Base-by-base conservation (phyloP, 257 asterid species). In the Euphrasia confusa region DNA sequence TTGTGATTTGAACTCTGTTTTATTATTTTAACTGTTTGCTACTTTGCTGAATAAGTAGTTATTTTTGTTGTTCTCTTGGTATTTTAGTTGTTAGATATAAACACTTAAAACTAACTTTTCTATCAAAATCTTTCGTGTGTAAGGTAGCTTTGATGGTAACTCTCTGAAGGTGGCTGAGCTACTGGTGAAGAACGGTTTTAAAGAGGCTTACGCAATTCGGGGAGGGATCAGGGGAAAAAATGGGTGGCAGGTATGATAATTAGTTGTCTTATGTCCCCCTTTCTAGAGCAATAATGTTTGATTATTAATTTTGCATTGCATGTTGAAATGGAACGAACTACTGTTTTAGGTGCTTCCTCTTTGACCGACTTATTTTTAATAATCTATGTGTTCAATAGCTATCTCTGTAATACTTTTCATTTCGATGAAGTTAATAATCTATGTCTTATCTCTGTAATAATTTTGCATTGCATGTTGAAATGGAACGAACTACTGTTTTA, bases 121-220 rank as follows among this genome's bases (percentile, higher is more conserved):
- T 48, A 12, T 77, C 13, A 61, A 50, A 52, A 49, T 58, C 74
- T 84, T 77, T 72, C 72, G 73, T 66, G 93, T 68, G 97, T 81
- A 86, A 87, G 95, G 94, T 86, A 92, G 99, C 86, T 86, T 86
- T 74, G 99, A 86, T 59, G 97, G 97, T 63, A 83, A 85, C 79
- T 92, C 99, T 39, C 72, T 89, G 65, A 80, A 79, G 73, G 99
- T 82, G 71, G 97, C 97, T 30, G 97, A 92, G 77, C 68, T 92
- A 60, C 75, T 89, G 80, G 96, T 80, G 71, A 81, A 75, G 62
- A 85, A 74, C 69, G 99, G 96, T 35, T 77, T 86, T 26, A 92
- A 86, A 78, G 97, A 86, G 85, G 97, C 99, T 68, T 89, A 79
- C 64, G 97, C 97, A 28, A 69, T 92, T 68, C 82, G 88, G 30